Evolutionary conservation across 768 basidiomycete genomes (phyloP).

Genomic region (Auriscalpium orientale): DNA sequence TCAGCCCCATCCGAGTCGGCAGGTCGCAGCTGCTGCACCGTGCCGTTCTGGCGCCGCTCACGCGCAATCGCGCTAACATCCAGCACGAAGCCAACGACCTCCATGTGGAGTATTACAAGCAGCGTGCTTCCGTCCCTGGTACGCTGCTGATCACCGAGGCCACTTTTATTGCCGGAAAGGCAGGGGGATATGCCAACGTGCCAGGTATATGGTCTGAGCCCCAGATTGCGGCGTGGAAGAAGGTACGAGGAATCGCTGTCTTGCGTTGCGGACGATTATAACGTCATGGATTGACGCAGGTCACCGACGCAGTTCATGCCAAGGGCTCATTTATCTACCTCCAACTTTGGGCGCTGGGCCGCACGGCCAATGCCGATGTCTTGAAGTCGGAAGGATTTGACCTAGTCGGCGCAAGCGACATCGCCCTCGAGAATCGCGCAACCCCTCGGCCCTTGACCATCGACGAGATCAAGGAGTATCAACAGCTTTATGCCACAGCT

Average conservation of each 20-base stretch:
- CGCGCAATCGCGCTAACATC: slow-evolving; percentile 33
- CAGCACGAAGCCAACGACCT: slow-evolving; percentile 30
- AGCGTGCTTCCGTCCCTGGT: slow-evolving; percentile 39
- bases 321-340: slow-evolving; percentile 34
- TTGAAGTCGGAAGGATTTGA: slow-evolving; percentile 18
- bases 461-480: slow-evolving; percentile 42
- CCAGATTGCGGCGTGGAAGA: slow-evolving; percentile 51
- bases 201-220: slow-evolving; percentile 45
- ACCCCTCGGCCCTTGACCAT: slow-evolving; percentile 36
- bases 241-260: slow-evolving; percentile 22
- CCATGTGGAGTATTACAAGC: slow-evolving; percentile 38
- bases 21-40: slow-evolving; percentile 34
- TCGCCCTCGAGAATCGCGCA: slow-evolving; percentile 10
- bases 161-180: slow-evolving; percentile 41
- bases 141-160: slow-evolving; percentile 54
- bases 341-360: slow-evolving; percentile 45
- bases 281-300: slow-evolving; percentile 8
- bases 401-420: slow-evolving; percentile 21
- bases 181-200: slow-evolving; percentile 35
- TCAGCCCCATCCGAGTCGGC: too few relatives aligned
- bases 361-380: slow-evolving; percentile 19
- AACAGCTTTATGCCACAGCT: slow-evolving; percentile 36
- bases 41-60: slow-evolving; percentile 47
- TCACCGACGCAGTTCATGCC: slow-evolving; percentile 36
- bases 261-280: not conserved